phyloP scores from a whole-genome alignment of 176 grass and related monocot species.

The Phoenix roebelenii region DNA sequence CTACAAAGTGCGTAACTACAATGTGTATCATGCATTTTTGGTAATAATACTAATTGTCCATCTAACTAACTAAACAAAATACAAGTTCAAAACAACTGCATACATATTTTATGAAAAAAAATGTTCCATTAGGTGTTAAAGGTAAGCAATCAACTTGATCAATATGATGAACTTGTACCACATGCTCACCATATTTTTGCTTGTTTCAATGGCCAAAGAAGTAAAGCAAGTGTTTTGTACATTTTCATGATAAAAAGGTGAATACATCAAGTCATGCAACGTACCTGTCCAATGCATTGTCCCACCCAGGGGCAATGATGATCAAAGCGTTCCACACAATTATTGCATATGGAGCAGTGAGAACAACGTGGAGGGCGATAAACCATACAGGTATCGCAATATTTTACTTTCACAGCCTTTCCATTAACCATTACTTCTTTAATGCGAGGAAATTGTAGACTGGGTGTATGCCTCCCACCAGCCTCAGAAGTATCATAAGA shows the following conservation, averaged over 20 bases:
- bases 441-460: constrained; percentile 61
- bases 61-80: too few relatives aligned
- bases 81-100: too few relatives aligned
- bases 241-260: neutral
- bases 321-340: constrained; percentile 87
- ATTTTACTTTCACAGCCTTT: constrained; percentile 66
- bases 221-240: too few relatives aligned
- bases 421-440: constrained; percentile 72
- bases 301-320: constrained; percentile 97
- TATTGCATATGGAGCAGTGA: constrained; percentile 94
- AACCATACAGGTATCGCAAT: constrained; percentile 97
- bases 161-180: too few relatives aligned
- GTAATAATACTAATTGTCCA: too few relatives aligned
- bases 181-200: too few relatives aligned
- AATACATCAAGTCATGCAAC: constrained; percentile 14
- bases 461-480: constrained; percentile 39
- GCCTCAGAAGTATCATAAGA: constrained; percentile 48
- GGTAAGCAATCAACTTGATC: too few relatives aligned
- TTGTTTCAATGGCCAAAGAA: too few relatives aligned
- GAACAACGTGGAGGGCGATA: constrained; percentile 81
- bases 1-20: too few relatives aligned
- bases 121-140: too few relatives aligned
- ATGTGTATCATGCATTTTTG: too few relatives aligned
- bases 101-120: too few relatives aligned
- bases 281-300: constrained; percentile 89